Evolutionary conservation across 164 flowering plant genomes (phyloP).

Genomic region (Houttuynia cordata): DNA sequence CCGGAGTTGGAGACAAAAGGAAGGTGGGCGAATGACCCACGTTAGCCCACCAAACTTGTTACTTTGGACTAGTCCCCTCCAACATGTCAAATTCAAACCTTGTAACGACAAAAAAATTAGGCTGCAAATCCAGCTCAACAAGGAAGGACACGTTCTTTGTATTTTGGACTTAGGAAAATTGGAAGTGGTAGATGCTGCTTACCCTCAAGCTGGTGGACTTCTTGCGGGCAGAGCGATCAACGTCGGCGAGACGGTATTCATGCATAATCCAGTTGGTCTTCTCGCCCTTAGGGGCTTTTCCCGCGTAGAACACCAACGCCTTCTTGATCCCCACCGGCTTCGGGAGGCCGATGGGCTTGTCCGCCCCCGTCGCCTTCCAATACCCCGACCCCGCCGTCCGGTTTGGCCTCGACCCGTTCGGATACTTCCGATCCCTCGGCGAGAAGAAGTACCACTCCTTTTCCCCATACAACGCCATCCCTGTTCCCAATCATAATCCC

Average conservation of each 20-base stretch:
- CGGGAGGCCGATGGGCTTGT: constrained; percentile 13
- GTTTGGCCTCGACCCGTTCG: constrained; percentile 19
- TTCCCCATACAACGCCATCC: constrained; percentile 13
- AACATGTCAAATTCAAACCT: too few relatives aligned
- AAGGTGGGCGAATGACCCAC: too few relatives aligned
- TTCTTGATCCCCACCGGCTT: constrained; percentile 16
- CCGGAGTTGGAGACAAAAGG: too few relatives aligned
- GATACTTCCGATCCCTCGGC: constrained; percentile 16
- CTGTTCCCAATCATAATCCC: neutral
- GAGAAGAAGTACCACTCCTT: constrained; percentile 18
- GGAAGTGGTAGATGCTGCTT: neutral
- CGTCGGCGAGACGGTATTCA: constrained; percentile 13
- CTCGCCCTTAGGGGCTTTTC: constrained; percentile 15
- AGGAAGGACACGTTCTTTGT: too few relatives aligned
- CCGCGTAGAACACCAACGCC: constrained; percentile 17
- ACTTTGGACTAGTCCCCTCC: too few relatives aligned
- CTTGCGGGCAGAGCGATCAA: constrained; percentile 12
- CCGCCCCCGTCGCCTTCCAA: constrained; percentile 26
- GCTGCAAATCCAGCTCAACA: neutral
- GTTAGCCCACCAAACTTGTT: too few relatives aligned
- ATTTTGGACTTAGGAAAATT: too few relatives aligned
- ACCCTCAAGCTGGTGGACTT: constrained; percentile 11
- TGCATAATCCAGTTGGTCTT: constrained; percentile 23
- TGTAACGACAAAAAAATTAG: neutral
- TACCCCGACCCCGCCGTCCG: constrained; percentile 17